phyloP scores from a whole-genome alignment of 257 asterid genomes.

The Parsonsia alboflavescens region DNA sequence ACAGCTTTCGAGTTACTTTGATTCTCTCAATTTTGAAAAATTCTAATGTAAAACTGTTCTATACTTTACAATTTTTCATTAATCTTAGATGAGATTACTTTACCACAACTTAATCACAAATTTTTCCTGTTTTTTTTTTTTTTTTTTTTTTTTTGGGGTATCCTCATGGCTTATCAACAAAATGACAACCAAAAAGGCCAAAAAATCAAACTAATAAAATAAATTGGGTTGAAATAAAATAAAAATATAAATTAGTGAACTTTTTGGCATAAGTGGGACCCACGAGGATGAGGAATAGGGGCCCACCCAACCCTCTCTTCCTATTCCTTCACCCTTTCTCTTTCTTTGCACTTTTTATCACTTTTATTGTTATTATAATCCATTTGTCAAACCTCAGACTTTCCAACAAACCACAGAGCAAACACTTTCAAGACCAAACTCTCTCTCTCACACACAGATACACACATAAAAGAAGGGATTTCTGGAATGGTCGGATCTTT shows the following conservation, averaged over 20 bases:
- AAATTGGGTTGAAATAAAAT: not conserved
- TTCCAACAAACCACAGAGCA: constrained; percentile 18
- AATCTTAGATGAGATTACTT: too few species aligned
- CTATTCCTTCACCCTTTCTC: constrained; percentile 17
- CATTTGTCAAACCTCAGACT: constrained; percentile 35
- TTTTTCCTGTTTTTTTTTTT: too few species aligned
- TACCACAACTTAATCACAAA: too few species aligned
- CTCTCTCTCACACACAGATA: not conserved
- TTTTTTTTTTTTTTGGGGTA: too few species aligned
- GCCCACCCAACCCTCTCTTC: constrained; percentile 32
- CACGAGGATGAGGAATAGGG: constrained; percentile 20
- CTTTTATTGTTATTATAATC: constrained; percentile 29
- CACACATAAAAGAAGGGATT: constrained; percentile 6
- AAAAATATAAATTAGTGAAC: not conserved
- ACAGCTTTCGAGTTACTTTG: too few species aligned
- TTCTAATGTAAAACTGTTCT: too few species aligned
- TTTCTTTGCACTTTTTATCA: constrained; percentile 30
- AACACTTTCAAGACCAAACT: constrained; percentile 15
- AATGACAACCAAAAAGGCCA: too few species aligned
- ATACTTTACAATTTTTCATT: too few species aligned
- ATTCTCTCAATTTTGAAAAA: too few species aligned
- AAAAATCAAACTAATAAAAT: too few species aligned
- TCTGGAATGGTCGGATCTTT: constrained; percentile 30
- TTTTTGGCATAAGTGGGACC: constrained; percentile 12
- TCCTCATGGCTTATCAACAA: too few species aligned